phyloP scores from a whole-genome alignment of 2,329 filamentous ascomycete genomes.

The Talaromyces albobiverticillius region DNA sequence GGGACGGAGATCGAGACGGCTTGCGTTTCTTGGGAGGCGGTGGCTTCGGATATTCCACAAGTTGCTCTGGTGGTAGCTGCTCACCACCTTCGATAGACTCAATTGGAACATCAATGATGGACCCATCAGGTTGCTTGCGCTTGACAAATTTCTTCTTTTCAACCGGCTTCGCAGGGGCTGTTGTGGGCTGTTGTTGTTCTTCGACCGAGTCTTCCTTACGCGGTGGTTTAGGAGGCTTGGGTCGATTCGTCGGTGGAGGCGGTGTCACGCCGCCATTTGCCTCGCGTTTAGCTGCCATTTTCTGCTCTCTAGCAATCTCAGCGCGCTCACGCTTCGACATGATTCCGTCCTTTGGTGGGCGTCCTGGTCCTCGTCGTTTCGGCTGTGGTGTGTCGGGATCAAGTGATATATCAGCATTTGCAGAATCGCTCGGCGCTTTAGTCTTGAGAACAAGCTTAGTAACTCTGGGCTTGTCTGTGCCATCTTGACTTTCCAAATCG shows the following conservation, averaged over 20 bases:
- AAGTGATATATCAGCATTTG: constrained; percentile 26
- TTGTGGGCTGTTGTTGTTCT: too few species aligned
- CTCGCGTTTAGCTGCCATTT: constrained; percentile 47
- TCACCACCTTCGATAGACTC: constrained; percentile 43
- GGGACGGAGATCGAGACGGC: constrained; percentile 58
- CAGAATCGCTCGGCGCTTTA: constrained; percentile 6
- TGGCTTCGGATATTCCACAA: constrained; percentile 41
- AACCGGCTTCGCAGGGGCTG: constrained; percentile 30
- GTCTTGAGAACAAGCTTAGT: constrained; percentile 20
- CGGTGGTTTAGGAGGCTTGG: constrained; percentile 25
- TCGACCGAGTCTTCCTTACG: constrained; percentile 32
- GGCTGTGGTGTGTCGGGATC: constrained; percentile 41
- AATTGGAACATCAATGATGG: constrained; percentile 36
- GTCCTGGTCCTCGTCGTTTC: constrained; percentile 53
- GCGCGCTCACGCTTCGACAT: constrained; percentile 64
- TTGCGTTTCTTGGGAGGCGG: constrained; percentile 51
- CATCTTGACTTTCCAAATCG: constrained; percentile 29
- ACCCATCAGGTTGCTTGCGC: constrained; percentile 43
- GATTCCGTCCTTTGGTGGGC: constrained; percentile 65
- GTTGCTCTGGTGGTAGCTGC: constrained; percentile 31
- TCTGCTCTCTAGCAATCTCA: constrained; percentile 52
- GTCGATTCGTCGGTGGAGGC: constrained; percentile 31
- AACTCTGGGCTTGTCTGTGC: constrained; percentile 16
- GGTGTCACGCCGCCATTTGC: constrained; percentile 47
- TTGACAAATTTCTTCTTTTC: constrained; percentile 51